Evolutionary conservation across 768 basidiomycete genomes (phyloP).

Genomic region (Boletus speciosus): DNA sequence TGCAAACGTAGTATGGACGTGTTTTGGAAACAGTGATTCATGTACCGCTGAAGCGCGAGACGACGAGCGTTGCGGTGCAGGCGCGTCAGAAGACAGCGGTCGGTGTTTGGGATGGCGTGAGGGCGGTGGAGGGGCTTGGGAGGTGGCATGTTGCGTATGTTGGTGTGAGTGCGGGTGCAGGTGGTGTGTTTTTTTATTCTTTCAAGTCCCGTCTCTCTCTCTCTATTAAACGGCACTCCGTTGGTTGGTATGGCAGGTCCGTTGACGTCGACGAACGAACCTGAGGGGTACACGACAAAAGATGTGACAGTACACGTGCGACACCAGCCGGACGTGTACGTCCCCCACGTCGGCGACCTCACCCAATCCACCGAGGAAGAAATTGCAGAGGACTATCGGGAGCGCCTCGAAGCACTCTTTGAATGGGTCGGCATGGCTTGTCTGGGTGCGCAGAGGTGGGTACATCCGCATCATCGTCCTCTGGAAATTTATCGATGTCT

Average conservation of each 20-base stretch:
- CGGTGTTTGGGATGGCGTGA: constrained; percentile 46
- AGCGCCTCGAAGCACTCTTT: constrained; percentile 44
- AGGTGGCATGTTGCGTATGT: constrained; percentile 46
- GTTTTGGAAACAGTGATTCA: constrained; percentile 40
- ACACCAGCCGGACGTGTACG: constrained; percentile 33
- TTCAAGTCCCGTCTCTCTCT: neutral
- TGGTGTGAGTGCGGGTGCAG: constrained; percentile 21
- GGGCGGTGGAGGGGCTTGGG: constrained; percentile 31
- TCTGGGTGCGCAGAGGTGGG: constrained; percentile 62
- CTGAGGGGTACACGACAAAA: neutral
- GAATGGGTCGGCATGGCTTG: constrained; percentile 76
- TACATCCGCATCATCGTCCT: neutral
- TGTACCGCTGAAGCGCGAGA: constrained; percentile 40
- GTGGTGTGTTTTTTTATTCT: constrained; percentile 15
- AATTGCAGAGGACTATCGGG: constrained; percentile 48
- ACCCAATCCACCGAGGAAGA: constrained; percentile 28
- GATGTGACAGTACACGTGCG: constrained; percentile 23
- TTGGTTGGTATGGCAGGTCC: neutral
- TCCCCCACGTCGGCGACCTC: constrained; percentile 38
- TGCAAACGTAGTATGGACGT: neutral
- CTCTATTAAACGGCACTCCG: neutral
- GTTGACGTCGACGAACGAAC: neutral
- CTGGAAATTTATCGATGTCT: too few species aligned
- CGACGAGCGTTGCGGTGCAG: constrained; percentile 35
- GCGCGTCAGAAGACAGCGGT: constrained; percentile 41